Base-by-base conservation (phyloP, 2,329 filamentous ascomycete species). In the Aspergillus sojae region DNA sequence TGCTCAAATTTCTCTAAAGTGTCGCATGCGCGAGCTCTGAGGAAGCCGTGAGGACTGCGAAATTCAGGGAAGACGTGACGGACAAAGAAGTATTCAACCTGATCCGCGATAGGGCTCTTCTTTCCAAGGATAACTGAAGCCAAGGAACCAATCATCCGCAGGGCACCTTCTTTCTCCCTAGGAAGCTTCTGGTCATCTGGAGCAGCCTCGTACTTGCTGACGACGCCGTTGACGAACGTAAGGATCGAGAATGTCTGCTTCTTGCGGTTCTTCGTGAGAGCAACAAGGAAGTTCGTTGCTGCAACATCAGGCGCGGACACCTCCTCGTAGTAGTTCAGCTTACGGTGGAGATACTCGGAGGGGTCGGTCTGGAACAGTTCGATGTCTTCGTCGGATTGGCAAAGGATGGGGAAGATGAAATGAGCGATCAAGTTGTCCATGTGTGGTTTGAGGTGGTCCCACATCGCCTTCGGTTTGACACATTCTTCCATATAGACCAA, bases 1-100 rank as follows among this genome's bases (percentile, higher is more conserved):
- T 94, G 90, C 81, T 98, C 94, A 69, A 98, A 99, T 81, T 98
- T 98, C 83, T 98, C 95, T 64, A 99, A 88, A 0, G 94, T 97
- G 76, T 99, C 94, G 79, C 95, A 99, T 68, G 95, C 95, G 68
- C 95, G 90, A 39, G 95, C 95, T 62, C 95, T 91, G 56, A 99
- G 88, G 81, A 94, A 98, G 41, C 94, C 95, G 75, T 96, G 92
- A 16, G 88, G 85, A 80, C 93, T 98, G 71, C 92, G 89, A 83
- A 99, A 99, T 74, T 99, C 95, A 54, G 95, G 95, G 83, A 99
- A 98, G 62, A 99, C 95, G 74, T 98, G 96, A 74, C 94, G 91
- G 59, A 98, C 94, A 70, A 99, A 91, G 84, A 99, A 99, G 79
- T 97, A 97, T 79, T 99, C 95, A 62, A 98, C 94, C 79, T 98